phyloP scores from a whole-genome alignment of 441 rosid species.

The Gossypium davidsonii region DNA sequence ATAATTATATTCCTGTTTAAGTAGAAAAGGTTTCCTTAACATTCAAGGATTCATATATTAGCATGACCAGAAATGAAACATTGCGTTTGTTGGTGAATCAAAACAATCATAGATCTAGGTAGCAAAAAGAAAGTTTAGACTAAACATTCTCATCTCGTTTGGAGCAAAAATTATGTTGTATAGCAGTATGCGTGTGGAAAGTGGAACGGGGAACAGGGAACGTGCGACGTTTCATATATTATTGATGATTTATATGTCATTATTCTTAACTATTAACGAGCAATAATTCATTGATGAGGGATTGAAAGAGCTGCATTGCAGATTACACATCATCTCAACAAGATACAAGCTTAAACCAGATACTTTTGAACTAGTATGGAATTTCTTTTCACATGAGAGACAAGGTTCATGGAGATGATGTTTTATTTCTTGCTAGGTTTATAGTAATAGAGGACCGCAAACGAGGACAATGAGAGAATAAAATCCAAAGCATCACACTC shows the following conservation, averaged over 20 bases:
- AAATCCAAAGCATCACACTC: conserved; percentile 26
- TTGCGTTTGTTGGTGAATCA: not conserved
- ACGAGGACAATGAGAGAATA: conserved; percentile 9
- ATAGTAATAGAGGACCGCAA: conserved; percentile 2
- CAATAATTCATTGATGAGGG: conserved; percentile 6
- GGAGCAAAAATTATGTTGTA: not conserved
- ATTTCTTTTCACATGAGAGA: not conserved
- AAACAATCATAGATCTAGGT: not conserved
- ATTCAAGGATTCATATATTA: not conserved
- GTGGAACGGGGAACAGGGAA: not conserved
- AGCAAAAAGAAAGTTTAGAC: not conserved
- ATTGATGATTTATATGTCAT: not conserved
- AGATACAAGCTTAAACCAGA: conserved; percentile 18
- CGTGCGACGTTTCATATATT: not conserved
- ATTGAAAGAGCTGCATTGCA: conserved; percentile 10
- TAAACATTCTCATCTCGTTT: not conserved
- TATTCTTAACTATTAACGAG: not conserved
- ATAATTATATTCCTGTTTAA: conserved; percentile 8
- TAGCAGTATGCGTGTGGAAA: not conserved
- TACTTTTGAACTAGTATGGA: conserved; percentile 4
- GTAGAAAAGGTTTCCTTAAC: not conserved
- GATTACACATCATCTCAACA: conserved; percentile 3
- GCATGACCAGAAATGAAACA: not conserved
- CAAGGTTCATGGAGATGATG: conserved; percentile 10
- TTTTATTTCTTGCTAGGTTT: conserved; percentile 13